Base-by-base conservation (phyloP, 169 alveolate species). In the Sarcocystis neurona region DNA sequence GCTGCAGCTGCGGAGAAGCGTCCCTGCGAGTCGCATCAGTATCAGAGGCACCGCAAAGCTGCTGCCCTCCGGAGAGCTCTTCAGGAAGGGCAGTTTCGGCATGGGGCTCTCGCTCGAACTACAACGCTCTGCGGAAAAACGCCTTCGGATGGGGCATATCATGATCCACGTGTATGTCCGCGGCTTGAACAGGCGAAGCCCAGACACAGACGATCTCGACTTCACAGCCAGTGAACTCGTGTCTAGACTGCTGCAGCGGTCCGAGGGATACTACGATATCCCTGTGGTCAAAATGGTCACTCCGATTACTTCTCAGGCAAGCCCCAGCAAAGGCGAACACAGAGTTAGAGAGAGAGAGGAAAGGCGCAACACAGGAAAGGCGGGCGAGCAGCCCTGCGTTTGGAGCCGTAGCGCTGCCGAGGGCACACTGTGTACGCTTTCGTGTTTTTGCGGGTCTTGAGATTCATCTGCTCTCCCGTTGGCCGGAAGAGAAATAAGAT, bases 221-320 rank as follows among this genome's bases (percentile, higher is more conserved):
- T 30, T 87, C 80, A 75, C 91, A 4, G 91, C 91, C 2, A 87
- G 91, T 50, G 91, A 87, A 39, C 72, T 87, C 87, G 91, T 82
- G 27, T 74, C 72, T 39, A 78, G 91, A 1, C 86, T 87, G 10
- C 80, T 87, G 30, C 44, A 72, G 66, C 66, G 91, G 39, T 87
- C 79, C 41, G 47, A 86, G 41, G 91, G 91, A 0, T 72, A 72
- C 79, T 87, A 87, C 53, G 87, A 87, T 32, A 68, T 82, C 41
- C 86, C 79, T 32, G 86, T 87, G 34, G 79, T 87, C 80, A 87
- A 75, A 34, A 47, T 86, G 15, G 91, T 74, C 37, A 75, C 87
- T 1, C 86, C 85, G 39, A 47, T 72, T 0, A 20, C 43, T 15
- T 5, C 4, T 30, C 58, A 75, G 86, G 91, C 75, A 63, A 75